Base-by-base conservation (phyloP, 352 stramenopile genomes). In the Blastocystis sp. region DNA sequence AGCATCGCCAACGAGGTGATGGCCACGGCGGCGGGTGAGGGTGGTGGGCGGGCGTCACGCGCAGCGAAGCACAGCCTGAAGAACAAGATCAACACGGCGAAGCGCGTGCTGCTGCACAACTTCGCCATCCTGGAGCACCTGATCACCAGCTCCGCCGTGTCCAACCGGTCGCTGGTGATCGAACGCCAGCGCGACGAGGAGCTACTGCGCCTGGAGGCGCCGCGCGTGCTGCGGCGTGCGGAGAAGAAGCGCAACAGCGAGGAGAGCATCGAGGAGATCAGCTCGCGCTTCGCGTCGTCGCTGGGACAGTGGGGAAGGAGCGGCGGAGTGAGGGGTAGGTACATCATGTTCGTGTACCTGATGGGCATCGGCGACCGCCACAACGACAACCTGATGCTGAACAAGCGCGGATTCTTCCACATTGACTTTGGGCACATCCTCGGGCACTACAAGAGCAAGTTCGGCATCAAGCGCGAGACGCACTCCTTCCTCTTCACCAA, bases 341-440 rank as follows among this genome's bases (percentile, higher is more conserved):
- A 84, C 38, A 42, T 84, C 52, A 84, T 84, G 74, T 84, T 84
- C 42, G 38, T 84, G 4, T 98, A 96, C 87, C 93, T 98, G 2
- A 89, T 98, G 17, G 95, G 95, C 43, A 95, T 98, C 52, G 95
- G 95, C 7, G 95, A 98, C 77, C 93, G 95, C 6, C 95, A 98
- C 90, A 96, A 96, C 87, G 95, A 97, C 89, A 98, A 98, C 89
- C 93, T 98, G 71, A 98, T 98, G 95, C 90, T 98, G 64, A 95
- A 95, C 89, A 91, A 92, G 21, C 93, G 94, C 3, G 95, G 95
- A 0, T 95, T 95, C 84, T 98, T 98, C 90, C 95, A 98, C 92
- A 98, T 98, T 71, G 95, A 98, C 77, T 98, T 98, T 89, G 95
- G 95, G 0, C 95, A 98, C 89, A 97, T 98, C 71, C 89, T 98